Evolutionary conservation across 352 stramenopile species (phyloP), one percentile per base, ranked within the genome.

Genomic region (Pelagophyceae sp.): DNA sequence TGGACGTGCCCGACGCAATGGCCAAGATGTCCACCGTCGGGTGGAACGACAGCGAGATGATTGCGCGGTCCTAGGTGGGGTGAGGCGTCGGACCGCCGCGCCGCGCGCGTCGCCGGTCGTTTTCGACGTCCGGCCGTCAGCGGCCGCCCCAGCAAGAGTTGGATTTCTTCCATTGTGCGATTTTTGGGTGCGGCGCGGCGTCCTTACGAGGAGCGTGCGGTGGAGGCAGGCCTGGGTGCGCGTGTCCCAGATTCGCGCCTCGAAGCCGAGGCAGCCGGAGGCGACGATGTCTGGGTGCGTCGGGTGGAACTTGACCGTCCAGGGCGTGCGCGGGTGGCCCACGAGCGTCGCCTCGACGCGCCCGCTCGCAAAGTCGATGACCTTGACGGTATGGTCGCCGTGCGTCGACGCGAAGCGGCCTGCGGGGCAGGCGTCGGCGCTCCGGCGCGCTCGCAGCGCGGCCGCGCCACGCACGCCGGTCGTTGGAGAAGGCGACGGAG

Each of bases 281-380:
- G 95, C 96, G 11, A 99, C 86, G 80, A 98, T 94, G 29, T 90
- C 86, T 23, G 90, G 86, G 79, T 98, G 86, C 20, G 83, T 93
- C 2, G 95, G 95, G 82, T 99, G 96, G 80, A 96, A 99, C 82
- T 98, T 98, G 76, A 98, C 95, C 63, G 95, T 98, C 96, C 96
- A 99, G 0, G 96, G 90, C 25, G 90, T 95, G 3, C 90, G 83
- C 3, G 87, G 85, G 85, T 95, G 90, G 29, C 90, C 90, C 31
- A 84, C 79, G 1, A 95, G 80, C 3, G 81, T 86, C 61, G 88
- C 79, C n/a, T 90, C 72, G 0, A 85, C 75, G 58, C 76, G 76
- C 82, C 85, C 84, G 6, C 91, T 97, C 67, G 89, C 81, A 70
- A 94, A 95, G 81, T 91, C 96, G 64, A 96, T 95, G 72, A 99